Evolutionary conservation across 108 stramenopile species (phyloP).

Genomic region (Conticribra guillardii): DNA sequence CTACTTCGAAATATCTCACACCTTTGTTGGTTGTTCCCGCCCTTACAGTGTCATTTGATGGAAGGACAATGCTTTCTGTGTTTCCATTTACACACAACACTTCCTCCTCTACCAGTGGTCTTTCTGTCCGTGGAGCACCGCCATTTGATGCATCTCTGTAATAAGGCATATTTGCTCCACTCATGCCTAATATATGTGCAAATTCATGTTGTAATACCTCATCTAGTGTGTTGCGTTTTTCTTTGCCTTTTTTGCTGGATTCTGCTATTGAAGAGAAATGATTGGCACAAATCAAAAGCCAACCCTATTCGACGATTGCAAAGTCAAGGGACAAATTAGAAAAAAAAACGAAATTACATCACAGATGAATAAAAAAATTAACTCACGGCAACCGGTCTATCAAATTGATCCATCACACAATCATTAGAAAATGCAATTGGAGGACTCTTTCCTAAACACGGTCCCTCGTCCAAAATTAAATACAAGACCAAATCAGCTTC

Average conservation of each 20-base stretch:
- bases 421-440: conserved; percentile 36
- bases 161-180: conserved; percentile 21
- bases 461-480: conserved; percentile 30
- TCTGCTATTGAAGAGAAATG: conserved; percentile 1
- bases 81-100: conserved; percentile 22
- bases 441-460: conserved; percentile 22
- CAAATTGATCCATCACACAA: conserved; percentile 33
- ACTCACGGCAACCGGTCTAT: conserved; percentile 17
- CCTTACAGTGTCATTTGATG: conserved; percentile 17
- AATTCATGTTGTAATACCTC: conserved; percentile 37
- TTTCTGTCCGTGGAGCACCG: conserved; percentile 20
- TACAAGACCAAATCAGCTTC: conserved; percentile 25
- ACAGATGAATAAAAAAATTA: no score
- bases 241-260: not conserved
- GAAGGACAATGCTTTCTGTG: conserved; percentile 11
- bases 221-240: conserved; percentile 22
- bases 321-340: no score
- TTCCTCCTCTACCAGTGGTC: conserved; percentile 19
- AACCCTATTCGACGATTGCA: no score
- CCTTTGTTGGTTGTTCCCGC: conserved; percentile 12
- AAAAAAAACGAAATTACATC: no score
- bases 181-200: conserved; percentile 28
- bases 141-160: conserved; percentile 24
- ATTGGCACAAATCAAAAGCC: conserved; percentile 11
- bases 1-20: conserved; percentile 30